A percentile compares a stretch with the other conserved stretches of the same genome.
These are phyloP conservation scores for Acer campestre DNA, from an alignment of 345 rosid species.

Conservation along the genomic window DNA sequence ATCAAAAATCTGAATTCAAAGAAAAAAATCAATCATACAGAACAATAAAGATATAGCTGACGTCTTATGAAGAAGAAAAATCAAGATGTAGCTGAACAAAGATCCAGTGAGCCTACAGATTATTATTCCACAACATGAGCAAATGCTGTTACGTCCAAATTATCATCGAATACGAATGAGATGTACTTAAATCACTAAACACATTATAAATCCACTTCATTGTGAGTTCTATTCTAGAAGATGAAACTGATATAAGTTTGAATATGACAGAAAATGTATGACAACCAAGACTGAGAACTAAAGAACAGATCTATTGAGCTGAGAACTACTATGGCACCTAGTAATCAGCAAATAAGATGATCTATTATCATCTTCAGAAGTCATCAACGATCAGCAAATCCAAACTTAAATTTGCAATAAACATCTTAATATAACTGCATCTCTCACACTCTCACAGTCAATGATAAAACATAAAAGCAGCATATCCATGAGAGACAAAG, in stretches of 20 bases:
- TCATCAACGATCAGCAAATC: conserved; percentile 2
- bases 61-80: not conserved
- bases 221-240: not conserved
- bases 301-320: not conserved
- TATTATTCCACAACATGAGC: not conserved
- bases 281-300: not conserved
- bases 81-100: conserved; percentile 10
- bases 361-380: not conserved
- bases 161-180: not conserved
- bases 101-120: conserved; percentile 8
- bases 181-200: not conserved
- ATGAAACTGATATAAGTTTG: not conserved
- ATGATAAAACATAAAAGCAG: not conserved
- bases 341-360: conserved; percentile 4
- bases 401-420: not conserved
- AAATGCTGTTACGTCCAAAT: not conserved
- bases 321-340: not conserved
- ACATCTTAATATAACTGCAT: not conserved
- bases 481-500: not conserved
- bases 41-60: conserved; percentile 1
- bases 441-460: not conserved
- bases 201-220: not conserved
- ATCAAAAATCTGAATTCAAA: conserved; percentile 66
- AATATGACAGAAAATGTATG: not conserved
- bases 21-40: conserved; percentile 7